These are phyloP conservation scores for Cladophialophora exuberans DNA, from an alignment of 2,329 filamentous ascomycete species.

Conservation along the genomic window DNA sequence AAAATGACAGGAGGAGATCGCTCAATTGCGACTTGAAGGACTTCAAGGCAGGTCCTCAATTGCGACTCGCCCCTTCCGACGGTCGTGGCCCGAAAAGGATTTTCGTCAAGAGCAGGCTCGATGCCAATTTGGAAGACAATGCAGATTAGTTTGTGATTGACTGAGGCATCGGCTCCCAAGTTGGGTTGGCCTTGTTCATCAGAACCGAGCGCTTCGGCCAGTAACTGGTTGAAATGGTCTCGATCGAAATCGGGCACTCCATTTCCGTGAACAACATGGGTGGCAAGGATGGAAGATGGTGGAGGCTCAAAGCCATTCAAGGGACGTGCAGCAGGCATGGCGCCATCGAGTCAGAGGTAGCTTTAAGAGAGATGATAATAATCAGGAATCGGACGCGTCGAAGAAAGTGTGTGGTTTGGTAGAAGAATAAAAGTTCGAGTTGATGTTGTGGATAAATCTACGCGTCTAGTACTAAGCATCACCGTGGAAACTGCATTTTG, in stretches of 20 bases:
- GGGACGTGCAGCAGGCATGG: constrained; percentile 21
- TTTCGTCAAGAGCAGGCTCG: constrained; percentile 61
- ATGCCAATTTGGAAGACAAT: constrained; percentile 77
- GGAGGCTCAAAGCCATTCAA: constrained; percentile 39
- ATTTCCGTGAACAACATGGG: constrained; percentile 74
- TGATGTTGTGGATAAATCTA: neutral
- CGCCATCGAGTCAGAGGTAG: constrained; percentile 19
- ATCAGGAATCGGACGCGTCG: constrained; percentile 11
- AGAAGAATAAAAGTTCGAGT: constrained; percentile 4
- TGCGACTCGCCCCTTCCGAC: constrained; percentile 48
- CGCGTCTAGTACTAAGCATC: neutral
- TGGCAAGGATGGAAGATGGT: constrained; percentile 81
- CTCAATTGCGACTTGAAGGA: constrained; percentile 73
- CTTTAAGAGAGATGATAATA: neutral
- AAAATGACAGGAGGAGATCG: constrained; percentile 71
- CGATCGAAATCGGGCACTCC: constrained; percentile 67
- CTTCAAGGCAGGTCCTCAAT: constrained; percentile 71
- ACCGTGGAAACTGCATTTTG: neutral
- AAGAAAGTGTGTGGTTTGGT: neutral
- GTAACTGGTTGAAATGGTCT: constrained; percentile 74
- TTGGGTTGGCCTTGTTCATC: constrained; percentile 49
- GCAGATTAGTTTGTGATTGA: constrained; percentile 84
- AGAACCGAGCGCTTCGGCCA: constrained; percentile 64
- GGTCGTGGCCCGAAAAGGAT: constrained; percentile 65
- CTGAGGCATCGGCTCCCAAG: constrained; percentile 67